These are phyloP conservation scores for Halenospora varia DNA, from an alignment of 495 filamentous ascomycete genomes.

Conservation along the genomic window DNA sequence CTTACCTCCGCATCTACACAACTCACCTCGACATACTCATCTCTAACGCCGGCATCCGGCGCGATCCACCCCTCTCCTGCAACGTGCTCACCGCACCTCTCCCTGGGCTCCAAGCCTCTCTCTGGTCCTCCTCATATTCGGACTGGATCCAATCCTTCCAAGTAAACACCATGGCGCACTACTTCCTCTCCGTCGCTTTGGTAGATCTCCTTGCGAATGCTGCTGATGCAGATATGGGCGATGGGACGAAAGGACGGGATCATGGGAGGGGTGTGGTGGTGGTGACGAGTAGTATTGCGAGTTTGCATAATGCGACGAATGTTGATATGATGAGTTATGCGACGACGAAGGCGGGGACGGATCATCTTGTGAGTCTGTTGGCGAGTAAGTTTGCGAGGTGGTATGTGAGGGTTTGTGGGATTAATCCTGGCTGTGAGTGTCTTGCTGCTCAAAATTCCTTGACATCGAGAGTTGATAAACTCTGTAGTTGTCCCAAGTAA, in stretches of 20 bases:
- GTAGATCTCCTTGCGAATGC: constrained; percentile 36
- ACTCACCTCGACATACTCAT: constrained; percentile 37
- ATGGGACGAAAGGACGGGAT: constrained; percentile 26
- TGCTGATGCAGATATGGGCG: constrained; percentile 6
- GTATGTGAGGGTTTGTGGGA: constrained; percentile 39
- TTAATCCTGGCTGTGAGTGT: constrained; percentile 43
- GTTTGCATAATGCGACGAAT: constrained; percentile 45
- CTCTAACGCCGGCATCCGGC: constrained; percentile 42
- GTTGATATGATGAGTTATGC: constrained; percentile 43
- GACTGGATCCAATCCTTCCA: constrained; percentile 39
- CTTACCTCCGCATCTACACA: constrained; percentile 25
- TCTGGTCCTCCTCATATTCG: constrained; percentile 35
- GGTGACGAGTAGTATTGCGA: constrained; percentile 40
- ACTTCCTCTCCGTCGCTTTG: constrained; percentile 39
- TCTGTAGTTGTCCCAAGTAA: constrained; percentile 39
- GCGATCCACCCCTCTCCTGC: constrained; percentile 36
- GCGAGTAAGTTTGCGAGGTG: constrained; percentile 39
- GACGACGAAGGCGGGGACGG: constrained; percentile 41
- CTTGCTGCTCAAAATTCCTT: background rate
- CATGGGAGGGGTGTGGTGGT: constrained; percentile 39
- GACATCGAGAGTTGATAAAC: constrained; percentile 1
- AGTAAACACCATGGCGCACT: constrained; percentile 41
- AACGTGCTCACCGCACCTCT: constrained; percentile 35
- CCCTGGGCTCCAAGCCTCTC: constrained; percentile 35
- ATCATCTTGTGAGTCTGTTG: constrained; percentile 39